phyloP scores from a whole-genome alignment of 768 basidiomycete species.

The Butyriboletus loyo region DNA sequence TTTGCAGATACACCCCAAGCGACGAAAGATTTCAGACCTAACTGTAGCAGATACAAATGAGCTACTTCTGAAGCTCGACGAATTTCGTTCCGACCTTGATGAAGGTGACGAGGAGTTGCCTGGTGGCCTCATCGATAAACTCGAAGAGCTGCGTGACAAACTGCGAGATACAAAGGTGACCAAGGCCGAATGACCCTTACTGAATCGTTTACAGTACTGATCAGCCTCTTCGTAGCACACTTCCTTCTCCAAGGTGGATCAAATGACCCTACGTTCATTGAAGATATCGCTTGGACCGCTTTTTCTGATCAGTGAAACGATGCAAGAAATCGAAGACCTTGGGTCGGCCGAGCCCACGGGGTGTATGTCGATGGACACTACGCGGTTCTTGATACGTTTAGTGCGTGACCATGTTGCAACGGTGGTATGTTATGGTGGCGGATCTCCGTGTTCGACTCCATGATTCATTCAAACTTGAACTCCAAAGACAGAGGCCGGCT shows the following conservation, averaged over 20 bases:
- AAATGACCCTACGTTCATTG: not conserved
- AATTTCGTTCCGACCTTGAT: not conserved
- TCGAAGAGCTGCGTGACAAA: not conserved
- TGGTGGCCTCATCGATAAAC: not conserved
- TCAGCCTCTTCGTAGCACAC: not conserved
- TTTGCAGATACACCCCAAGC: too few relatives aligned
- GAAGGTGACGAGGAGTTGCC: not conserved
- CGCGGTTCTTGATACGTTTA: too few relatives aligned
- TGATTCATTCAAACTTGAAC: too few relatives aligned
- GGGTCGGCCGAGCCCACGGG: not conserved
- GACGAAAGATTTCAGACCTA: not conserved
- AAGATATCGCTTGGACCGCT: not conserved
- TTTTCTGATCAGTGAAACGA: not conserved
- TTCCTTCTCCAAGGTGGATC: not conserved
- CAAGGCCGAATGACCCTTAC: not conserved
- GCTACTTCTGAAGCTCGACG: not conserved
- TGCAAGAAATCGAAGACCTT: not conserved
- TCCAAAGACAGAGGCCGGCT: too few relatives aligned
- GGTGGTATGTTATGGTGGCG: too few relatives aligned
- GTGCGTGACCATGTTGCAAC: too few relatives aligned
- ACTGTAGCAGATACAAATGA: not conserved
- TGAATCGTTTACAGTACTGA: not conserved
- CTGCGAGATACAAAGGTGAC: not conserved
- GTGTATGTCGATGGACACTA: too few relatives aligned
- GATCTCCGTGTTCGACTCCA: too few relatives aligned